These are phyloP conservation scores for Urostyla sp. DNA, from an alignment of 73 alveolate species.

Conservation along the genomic window DNA sequence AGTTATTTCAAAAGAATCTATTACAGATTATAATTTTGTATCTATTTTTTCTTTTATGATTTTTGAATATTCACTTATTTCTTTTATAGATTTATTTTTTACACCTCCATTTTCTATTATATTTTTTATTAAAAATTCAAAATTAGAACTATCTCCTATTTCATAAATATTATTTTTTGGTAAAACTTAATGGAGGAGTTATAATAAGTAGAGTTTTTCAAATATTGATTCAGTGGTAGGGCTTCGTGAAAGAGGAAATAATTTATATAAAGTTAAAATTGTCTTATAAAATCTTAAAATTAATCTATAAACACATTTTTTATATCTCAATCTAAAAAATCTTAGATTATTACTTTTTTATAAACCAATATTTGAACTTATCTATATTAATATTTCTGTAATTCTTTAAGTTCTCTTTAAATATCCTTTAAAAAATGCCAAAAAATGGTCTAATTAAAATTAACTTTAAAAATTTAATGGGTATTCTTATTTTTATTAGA, in stretches of 20 bases:
- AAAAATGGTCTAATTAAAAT: constrained; percentile 6
- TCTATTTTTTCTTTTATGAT: constrained; percentile 54
- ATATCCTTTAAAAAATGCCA: constrained; percentile 9
- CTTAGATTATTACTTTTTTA: constrained; percentile 2
- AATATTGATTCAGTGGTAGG: constrained; percentile 33
- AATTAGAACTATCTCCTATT: constrained; percentile 9
- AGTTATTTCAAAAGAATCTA: constrained; percentile 13
- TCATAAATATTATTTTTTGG: neutral
- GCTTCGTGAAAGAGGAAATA: constrained; percentile 18
- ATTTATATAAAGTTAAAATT: constrained; percentile 5
- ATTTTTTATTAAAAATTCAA: constrained; percentile 17
- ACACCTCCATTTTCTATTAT: constrained; percentile 49
- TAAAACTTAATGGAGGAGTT: constrained; percentile 2
- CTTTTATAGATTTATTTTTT: constrained; percentile 41
- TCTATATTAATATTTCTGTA: constrained; percentile 5
- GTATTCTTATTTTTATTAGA: too few species aligned
- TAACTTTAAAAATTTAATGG: too few species aligned
- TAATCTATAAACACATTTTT: neutral
- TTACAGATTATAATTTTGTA: neutral
- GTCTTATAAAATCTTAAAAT: constrained; percentile 5
- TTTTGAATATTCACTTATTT: constrained; percentile 46
- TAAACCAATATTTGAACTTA: neutral
- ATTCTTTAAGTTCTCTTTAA: constrained; percentile 18
- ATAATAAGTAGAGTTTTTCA: constrained; percentile 48
- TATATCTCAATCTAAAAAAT: constrained; percentile 33